A percentile compares a stretch with the other conserved stretches of the same genome.
phyloP scores from a whole-genome alignment of 1,139 yeast species.

The Arxiozyma telluris region DNA sequence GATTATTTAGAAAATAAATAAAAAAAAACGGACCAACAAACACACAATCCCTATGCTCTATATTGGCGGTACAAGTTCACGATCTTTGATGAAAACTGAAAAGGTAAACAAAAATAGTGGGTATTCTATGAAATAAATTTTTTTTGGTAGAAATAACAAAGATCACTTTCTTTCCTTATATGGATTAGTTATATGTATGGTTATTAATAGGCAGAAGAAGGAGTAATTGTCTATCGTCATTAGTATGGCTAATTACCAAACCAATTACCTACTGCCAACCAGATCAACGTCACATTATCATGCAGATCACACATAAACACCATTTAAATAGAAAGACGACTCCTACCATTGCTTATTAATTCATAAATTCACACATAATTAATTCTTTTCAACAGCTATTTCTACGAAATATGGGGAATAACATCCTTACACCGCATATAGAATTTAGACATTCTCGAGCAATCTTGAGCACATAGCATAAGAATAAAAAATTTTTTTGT shows the following conservation, averaged over 20 bases:
- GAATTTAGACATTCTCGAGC: too few species aligned
- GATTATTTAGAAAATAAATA: too few species aligned
- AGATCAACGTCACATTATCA: too few species aligned
- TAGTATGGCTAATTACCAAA: not conserved
- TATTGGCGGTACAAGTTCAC: too few species aligned
- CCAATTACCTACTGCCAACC: not conserved
- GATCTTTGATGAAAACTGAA: not conserved
- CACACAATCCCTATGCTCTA: too few species aligned
- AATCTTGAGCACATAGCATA: too few species aligned
- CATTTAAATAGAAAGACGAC: not conserved
- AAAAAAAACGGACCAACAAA: too few species aligned
- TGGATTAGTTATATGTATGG: not conserved
- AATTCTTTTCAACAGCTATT: too few species aligned
- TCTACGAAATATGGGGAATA: not conserved
- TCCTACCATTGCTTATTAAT: not conserved
- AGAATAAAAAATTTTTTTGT: too few species aligned
- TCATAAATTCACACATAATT: not conserved
- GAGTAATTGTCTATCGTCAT: not conserved
- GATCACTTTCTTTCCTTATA: not conserved
- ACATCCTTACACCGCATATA: too few species aligned
- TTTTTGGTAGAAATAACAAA: not conserved
- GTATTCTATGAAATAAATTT: too few species aligned
- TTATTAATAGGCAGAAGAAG: not conserved
- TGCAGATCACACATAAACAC: not conserved
- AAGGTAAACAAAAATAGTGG: too few species aligned